Percentiles rank a stretch among this genome's conserved stretches.
Conservation (phyloP, 2,329 filamentous ascomycete species). For the Blastomyces gilchristii region DNA sequence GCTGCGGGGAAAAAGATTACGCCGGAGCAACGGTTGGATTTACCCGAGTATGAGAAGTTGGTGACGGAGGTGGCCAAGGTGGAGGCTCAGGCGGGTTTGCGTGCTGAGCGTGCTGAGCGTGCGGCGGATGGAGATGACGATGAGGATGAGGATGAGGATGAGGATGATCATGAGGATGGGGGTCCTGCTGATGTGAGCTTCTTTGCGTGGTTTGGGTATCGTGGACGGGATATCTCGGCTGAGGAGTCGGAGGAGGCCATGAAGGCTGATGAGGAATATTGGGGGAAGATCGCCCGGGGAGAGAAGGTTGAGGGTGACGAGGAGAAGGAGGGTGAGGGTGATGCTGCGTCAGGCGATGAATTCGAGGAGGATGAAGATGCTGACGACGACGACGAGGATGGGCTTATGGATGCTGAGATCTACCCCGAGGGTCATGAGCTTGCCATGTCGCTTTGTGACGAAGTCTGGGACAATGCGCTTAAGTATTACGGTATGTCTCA, state of each 20-base stretch:
- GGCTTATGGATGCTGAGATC: slow-evolving; percentile 64
- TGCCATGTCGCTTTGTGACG: slow-evolving; percentile 70
- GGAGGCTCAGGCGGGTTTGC: slow-evolving; percentile 19
- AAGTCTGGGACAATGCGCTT: slow-evolving; percentile 78
- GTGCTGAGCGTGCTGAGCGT: not conserved
- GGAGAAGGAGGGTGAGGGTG: slow-evolving; percentile 31
- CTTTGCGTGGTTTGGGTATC: slow-evolving; percentile 83
- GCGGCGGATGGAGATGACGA: slow-evolving; percentile 26
- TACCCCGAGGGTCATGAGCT: slow-evolving; percentile 81
- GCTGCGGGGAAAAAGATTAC: slow-evolving; percentile 28
- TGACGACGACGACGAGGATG: slow-evolving; percentile 51
- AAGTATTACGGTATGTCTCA: slow-evolving; percentile 73
- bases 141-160: slow-evolving; percentile 29
- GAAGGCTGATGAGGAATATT: slow-evolving; percentile 51
- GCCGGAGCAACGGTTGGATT: slow-evolving; percentile 42
- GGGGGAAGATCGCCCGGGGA: slow-evolving; percentile 40
- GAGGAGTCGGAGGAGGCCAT: slow-evolving; percentile 58
- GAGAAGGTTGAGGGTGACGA: slow-evolving; percentile 42
- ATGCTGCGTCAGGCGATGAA: slow-evolving; percentile 39
- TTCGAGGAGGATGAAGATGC: slow-evolving; percentile 42
- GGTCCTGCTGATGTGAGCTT: slow-evolving; percentile 63
- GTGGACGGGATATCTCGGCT: slow-evolving; percentile 56
- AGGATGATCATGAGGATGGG: slow-evolving; percentile 26
- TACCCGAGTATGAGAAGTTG: slow-evolving; percentile 45
- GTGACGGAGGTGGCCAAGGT: slow-evolving; percentile 39